Conservation (phyloP, 129 eudicot genomes). For the Arctium lappa region DNA sequence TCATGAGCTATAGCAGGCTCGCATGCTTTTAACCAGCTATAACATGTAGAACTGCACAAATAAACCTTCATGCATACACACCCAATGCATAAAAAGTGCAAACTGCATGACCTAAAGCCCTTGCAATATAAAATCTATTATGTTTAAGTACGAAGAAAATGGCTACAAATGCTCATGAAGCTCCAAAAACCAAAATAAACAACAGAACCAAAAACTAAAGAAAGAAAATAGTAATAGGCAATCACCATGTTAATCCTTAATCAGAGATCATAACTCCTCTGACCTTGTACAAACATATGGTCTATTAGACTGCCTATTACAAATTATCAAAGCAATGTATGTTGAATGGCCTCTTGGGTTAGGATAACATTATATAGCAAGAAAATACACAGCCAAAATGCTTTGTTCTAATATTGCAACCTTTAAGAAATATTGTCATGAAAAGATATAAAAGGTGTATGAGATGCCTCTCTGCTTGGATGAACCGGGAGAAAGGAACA, state of each 20-base stretch:
- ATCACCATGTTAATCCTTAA: not conserved
- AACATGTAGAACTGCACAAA: not conserved
- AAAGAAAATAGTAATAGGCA: not conserved
- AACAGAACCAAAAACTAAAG: not conserved
- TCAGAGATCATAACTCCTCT: not conserved
- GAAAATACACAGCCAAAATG: not conserved
- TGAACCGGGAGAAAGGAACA: not conserved
- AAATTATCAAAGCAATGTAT: not conserved
- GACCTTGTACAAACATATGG: not conserved
- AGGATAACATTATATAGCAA: not conserved
- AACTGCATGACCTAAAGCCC: slow-evolving; percentile 5
- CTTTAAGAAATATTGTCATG: not conserved
- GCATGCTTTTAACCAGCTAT: not conserved
- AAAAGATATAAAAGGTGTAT: not conserved
- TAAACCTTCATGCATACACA: not conserved
- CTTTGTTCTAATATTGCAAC: not conserved
- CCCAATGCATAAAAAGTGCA: not conserved
- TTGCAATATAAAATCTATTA: not conserved
- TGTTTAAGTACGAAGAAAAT: not conserved
- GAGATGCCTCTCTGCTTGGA: not conserved
- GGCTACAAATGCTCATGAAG: slow-evolving; percentile 3
- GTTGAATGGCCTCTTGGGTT: not conserved
- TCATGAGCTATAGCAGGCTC: not conserved
- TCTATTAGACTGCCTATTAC: not conserved
- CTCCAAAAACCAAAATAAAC: not conserved